Evolutionary conservation across 768 basidiomycete genomes (phyloP), one percentile per base, ranked within the genome.

Genomic region (Xanthoconium stramineum): DNA sequence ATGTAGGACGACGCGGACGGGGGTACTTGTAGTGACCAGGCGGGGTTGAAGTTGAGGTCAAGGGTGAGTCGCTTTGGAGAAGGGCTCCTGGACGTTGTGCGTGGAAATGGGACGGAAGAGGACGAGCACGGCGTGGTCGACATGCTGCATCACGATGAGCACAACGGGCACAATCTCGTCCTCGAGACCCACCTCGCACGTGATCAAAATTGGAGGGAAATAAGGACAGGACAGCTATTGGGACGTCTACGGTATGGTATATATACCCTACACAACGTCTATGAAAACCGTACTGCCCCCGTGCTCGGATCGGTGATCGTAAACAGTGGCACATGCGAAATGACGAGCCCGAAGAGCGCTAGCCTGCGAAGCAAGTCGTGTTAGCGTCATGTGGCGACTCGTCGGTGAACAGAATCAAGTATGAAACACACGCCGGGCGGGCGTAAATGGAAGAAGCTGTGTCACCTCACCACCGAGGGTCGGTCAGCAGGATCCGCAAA

Each of bases 321-420:
- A 59, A 71, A 70, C 49, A 71, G 45, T 35, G 72, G 66, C 57
- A 61, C 66, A 47, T 71, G 70, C 15, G 72, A 70, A 7, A 71
- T 51, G 53, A 72, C 48, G 14, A 71, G 61, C 40, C 61, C 72
- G 46, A 72, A 70, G 52, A 66, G 45, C 43, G 70, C 72, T 61
- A 73, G 73, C 68, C 70, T 73, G 61, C 67, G 65, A 48, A 65
- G 61, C 62, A 46, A 61, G 40, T 55, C 68, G 59, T 62, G 68
- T 70, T 54, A 69, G 62, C 52, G 45, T 61, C 56, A 63, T 56
- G 63, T 59, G 51, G 57, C 39, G 14, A 55, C 49, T 53, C 64
- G 59, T 68, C 64, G 58, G 64, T 38, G 56, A 53, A 61, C 65
- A 65, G 60, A 60, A 48, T 57, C 51, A 59, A 53, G 54, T 43